Conservation (phyloP, 2,329 filamentous ascomycete species). For the Colletotrichum eleusines region DNA sequence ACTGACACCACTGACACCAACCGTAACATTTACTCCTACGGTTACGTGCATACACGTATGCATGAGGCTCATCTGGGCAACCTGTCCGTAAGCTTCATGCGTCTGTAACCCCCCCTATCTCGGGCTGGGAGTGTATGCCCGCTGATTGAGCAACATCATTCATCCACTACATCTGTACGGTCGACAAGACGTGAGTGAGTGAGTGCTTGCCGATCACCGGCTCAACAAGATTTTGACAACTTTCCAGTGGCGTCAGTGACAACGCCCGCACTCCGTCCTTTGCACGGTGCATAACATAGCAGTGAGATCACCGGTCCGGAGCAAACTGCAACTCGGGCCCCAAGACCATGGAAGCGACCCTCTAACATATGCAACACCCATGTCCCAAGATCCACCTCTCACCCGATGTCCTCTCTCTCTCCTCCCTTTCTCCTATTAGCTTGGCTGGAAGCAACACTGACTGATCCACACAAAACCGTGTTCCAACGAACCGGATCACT, state of each 20-base stretch:
- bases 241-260: constrained; percentile 10
- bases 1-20: constrained; percentile 38
- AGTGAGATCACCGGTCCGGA: not conserved
- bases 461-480: constrained; percentile 29
- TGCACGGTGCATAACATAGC: not conserved
- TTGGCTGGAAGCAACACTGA: not conserved
- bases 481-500: constrained; percentile 28
- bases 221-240: constrained; percentile 6
- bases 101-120: constrained; percentile 6
- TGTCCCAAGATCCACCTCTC: not conserved
- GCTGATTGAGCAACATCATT: not conserved
- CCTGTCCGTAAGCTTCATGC: constrained; percentile 2
- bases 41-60: constrained; percentile 15
- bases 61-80: constrained; percentile 18
- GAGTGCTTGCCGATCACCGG: constrained; percentile 4
- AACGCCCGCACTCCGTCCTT: not conserved
- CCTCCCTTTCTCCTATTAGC: not conserved
- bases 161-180: not conserved
- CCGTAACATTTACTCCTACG: constrained; percentile 14
- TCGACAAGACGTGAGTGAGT: not conserved
- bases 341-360: constrained; percentile 11
- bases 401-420: not conserved
- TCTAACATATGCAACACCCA: not conserved
- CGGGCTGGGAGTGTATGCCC: not conserved
- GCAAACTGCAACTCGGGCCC: constrained; percentile 12